These are phyloP conservation scores for Sugiyamaella pinicola DNA, from an alignment of 1,139 yeast species.

Conservation along the genomic window DNA sequence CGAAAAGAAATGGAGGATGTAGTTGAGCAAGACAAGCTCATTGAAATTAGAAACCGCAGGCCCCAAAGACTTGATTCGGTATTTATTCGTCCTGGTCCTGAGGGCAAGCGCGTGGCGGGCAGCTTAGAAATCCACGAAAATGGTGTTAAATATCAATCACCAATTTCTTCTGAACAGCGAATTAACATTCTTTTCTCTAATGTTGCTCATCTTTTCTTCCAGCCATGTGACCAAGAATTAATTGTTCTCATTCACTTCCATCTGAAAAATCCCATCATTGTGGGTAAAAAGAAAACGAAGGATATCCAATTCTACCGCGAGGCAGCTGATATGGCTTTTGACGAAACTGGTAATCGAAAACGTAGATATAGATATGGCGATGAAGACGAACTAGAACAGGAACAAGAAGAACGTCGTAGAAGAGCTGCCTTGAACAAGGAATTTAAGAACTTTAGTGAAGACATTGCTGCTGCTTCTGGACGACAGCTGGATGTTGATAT, in stretches of 20 bases:
- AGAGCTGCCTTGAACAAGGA: slow-evolving; percentile 90
- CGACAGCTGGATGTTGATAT: slow-evolving; percentile 78
- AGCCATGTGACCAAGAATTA: slow-evolving; percentile 93
- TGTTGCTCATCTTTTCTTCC: slow-evolving; percentile 91
- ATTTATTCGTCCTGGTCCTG: slow-evolving; percentile 93
- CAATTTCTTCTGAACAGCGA: slow-evolving; percentile 75
- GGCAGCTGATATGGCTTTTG: slow-evolving; percentile 94
- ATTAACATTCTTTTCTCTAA: slow-evolving; percentile 88
- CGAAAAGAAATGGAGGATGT: slow-evolving; percentile 93
- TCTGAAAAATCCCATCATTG: slow-evolving; percentile 87
- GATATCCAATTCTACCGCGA: slow-evolving; percentile 97
- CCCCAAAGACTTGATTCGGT: slow-evolving; percentile 86
- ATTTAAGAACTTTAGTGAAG: slow-evolving; percentile 84
- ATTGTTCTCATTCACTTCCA: slow-evolving; percentile 92
- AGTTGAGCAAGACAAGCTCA: slow-evolving; percentile 83
- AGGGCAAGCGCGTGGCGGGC: slow-evolving; percentile 92
- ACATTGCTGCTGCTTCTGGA: slow-evolving; percentile 82
- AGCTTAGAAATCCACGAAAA: slow-evolving; percentile 90
- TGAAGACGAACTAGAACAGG: slow-evolving; percentile 97
- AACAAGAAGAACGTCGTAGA: slow-evolving; percentile 95
- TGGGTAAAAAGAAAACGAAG: slow-evolving; percentile 93
- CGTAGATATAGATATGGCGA: slow-evolving; percentile 92
- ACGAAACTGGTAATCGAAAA: slow-evolving; percentile 95
- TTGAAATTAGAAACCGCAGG: slow-evolving; percentile 78
- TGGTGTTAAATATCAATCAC: slow-evolving; percentile 90